Base-by-base conservation (phyloP, 768 basidiomycete species). In the Rhizopogon salebrosus region DNA sequence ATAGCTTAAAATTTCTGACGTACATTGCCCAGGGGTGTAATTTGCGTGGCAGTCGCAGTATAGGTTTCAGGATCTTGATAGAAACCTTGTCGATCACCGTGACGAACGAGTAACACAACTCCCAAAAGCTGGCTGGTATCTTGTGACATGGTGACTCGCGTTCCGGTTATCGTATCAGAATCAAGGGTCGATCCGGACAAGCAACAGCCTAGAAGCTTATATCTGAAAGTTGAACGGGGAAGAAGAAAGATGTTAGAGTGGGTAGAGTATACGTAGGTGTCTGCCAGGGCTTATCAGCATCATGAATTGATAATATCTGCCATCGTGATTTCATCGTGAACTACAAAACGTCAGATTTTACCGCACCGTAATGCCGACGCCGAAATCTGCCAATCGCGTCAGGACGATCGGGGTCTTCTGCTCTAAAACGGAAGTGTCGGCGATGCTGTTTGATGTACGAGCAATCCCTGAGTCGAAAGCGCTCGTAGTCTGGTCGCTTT, bases 21-120 rank as follows among this genome's bases (percentile, higher is more conserved):
- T 64, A 85, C 85, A 61, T 79, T 82, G 48, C 85, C 85, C 23
- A 87, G 70, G n/a, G 85, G 79, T 4, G 85, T 87, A 46, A 87
- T 78, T n/a, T 72, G 63, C 1, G 85, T 86, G 36, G 67, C 65
- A 7, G 77, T 77, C 6, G 83, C 73, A 16, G 75, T 73, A 62
- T 87, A 86, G 1, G 79, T 78, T 2, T 65, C 70, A 7, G 83
- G 82, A 60, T 73, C 66, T 64, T 87, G 85, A 64, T 85, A 87
- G 60, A 87, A 87, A 0, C 82, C 84, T 65, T 70, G 68, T 36
- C 83, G 79, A 61, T 85, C 83, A 11, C 83, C 83, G 57, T 84
- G 83, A 51, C 83, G 75, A 31, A 75, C 62, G 48, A 84, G 63
- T 37, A 85, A 62, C n/a, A 84, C 75, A 22, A 78, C 80, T 39